phyloP scores from a whole-genome alignment of 257 asterid genomes.

The Scutellaria minor region DNA sequence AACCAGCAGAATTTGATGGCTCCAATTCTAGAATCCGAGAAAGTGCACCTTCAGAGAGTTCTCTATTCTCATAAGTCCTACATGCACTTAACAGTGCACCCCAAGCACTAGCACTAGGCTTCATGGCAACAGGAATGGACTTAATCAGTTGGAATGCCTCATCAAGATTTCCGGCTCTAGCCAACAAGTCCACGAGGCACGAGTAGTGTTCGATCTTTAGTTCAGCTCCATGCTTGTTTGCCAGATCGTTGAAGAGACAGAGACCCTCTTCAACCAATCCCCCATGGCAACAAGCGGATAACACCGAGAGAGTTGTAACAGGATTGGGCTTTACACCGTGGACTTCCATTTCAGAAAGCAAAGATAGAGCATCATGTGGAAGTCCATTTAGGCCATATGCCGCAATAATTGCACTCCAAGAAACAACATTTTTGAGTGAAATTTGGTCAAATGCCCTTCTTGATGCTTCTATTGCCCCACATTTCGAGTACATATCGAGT shows the following conservation, averaged over 20 bases:
- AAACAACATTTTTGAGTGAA: constrained; percentile 54
- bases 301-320: constrained; percentile 64
- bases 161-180: constrained; percentile 81
- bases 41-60: constrained; percentile 48
- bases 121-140: constrained; percentile 45
- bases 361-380: constrained; percentile 69
- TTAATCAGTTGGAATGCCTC: constrained; percentile 63
- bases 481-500: constrained; percentile 85
- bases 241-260: constrained; percentile 55
- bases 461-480: constrained; percentile 74
- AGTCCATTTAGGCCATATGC: constrained; percentile 84
- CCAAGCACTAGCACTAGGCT: constrained; percentile 80
- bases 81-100: constrained; percentile 85
- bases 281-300: constrained; percentile 93
- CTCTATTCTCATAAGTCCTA: constrained; percentile 54
- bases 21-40: constrained; percentile 71
- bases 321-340: constrained; percentile 68
- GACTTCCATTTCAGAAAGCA: constrained; percentile 66
- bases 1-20: constrained; percentile 76
- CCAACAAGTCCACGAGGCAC: constrained; percentile 87
- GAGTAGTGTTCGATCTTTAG: constrained; percentile 71
- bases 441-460: constrained; percentile 68
- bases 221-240: constrained; percentile 47
- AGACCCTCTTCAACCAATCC: constrained; percentile 86
- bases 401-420: constrained; percentile 86